Percentiles rank a stretch among this genome's conserved stretches.
phyloP scores from a whole-genome alignment of 305 asterid genomes.

The Coffea humblotiana region DNA sequence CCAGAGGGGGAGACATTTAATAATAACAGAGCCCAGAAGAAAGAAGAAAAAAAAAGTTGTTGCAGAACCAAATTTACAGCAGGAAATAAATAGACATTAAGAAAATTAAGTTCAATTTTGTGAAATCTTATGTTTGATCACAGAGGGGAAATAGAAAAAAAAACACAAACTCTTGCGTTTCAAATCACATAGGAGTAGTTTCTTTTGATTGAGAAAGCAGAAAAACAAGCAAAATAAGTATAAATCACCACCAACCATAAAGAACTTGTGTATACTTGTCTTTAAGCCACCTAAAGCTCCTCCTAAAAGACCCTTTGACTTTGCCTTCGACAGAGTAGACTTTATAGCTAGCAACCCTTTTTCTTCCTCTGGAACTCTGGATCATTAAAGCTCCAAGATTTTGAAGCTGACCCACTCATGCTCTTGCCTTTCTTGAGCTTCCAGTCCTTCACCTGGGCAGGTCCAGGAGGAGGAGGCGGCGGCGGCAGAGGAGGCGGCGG shows the following conservation, averaged over 20 bases:
- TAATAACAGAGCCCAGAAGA: no score
- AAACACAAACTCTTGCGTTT: constrained; percentile 1
- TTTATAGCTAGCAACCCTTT: constrained; percentile 80
- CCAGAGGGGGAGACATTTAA: not conserved
- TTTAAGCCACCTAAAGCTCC: constrained; percentile 75
- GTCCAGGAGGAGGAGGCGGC: constrained; percentile 33
- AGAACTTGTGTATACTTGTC: constrained; percentile 58
- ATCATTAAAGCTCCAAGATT: constrained; percentile 62
- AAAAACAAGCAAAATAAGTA: not conserved
- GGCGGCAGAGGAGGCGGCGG: constrained; percentile 19
- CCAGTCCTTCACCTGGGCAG: constrained; percentile 20
- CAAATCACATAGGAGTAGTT: not conserved
- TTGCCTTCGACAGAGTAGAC: constrained; percentile 78
- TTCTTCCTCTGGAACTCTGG: constrained; percentile 86
- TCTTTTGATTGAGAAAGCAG: not conserved
- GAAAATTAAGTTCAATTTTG: not conserved
- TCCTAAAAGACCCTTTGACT: constrained; percentile 71
- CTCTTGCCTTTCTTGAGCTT: constrained; percentile 59
- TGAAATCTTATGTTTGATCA: not conserved
- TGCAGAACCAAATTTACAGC: not conserved
- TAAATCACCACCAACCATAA: constrained; percentile 62
- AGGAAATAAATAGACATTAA: constrained; percentile 12
- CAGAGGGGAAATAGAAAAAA: not conserved
- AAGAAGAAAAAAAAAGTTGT: not conserved
- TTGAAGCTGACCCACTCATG: constrained; percentile 34